Conservation (phyloP, 495 filamentous ascomycete genomes). For the Tuber borchii region DNA sequence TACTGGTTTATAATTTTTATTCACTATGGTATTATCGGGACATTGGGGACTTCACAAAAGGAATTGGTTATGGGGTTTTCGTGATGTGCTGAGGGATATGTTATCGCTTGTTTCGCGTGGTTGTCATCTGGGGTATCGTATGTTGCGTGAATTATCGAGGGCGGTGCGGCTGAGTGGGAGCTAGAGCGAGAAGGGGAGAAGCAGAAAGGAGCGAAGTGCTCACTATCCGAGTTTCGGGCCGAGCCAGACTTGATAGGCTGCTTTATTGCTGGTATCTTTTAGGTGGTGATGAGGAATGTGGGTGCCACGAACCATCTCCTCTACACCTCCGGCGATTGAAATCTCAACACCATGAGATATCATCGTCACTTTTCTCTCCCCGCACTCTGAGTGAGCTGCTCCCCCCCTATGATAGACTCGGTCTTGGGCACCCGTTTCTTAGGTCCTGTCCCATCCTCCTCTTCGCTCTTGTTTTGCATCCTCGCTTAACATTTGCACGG, state of each 20-base stretch:
- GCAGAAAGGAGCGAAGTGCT: background rate
- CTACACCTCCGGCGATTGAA: no score
- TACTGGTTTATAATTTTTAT: background rate
- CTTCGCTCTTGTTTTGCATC: no score
- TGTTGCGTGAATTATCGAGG: background rate
- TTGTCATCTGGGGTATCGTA: background rate
- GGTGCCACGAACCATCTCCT: no score
- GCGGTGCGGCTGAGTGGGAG: background rate
- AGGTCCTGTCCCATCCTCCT: no score
- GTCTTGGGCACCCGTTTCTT: no score
- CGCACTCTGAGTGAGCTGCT: no score
- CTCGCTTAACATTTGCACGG: no score
- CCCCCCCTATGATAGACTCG: no score
- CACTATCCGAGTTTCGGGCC: background rate
- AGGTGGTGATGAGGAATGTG: background rate
- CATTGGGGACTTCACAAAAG: background rate
- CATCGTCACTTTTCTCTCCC: no score
- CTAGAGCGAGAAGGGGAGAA: background rate
- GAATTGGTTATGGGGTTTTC: background rate
- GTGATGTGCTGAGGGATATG: background rate
- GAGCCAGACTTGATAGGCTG: background rate
- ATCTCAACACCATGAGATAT: no score
- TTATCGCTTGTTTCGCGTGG: background rate
- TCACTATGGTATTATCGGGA: background rate
- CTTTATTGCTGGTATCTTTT: background rate